These are phyloP conservation scores for Onygena corvina DNA, from an alignment of 2,329 filamentous ascomycete genomes.

Conservation along the genomic window DNA sequence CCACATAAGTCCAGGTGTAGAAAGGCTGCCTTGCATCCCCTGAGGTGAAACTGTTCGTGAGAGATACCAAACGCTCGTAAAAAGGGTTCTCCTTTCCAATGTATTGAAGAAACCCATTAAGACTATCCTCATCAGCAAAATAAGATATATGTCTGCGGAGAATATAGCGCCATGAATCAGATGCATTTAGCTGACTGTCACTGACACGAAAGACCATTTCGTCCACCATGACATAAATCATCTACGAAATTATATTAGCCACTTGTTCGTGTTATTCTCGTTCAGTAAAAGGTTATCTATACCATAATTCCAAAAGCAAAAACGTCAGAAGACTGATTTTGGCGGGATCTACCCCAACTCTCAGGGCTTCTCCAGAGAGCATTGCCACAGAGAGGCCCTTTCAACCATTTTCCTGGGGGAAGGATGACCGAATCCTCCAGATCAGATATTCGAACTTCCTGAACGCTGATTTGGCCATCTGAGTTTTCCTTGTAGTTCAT, in stretches of 20 bases:
- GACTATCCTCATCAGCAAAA: slow-evolving; percentile 34
- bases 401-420: slow-evolving; percentile 19
- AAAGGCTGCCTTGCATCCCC: slow-evolving; percentile 34
- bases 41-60: slow-evolving; percentile 30
- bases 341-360: slow-evolving; percentile 23
- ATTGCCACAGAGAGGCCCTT: slow-evolving; percentile 23
- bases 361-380: slow-evolving; percentile 28
- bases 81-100: slow-evolving; percentile 32
- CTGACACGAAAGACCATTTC: slow-evolving; percentile 22
- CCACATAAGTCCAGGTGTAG: slow-evolving; percentile 29
- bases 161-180: slow-evolving; percentile 20
- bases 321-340: slow-evolving; percentile 26
- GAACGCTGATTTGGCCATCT: slow-evolving; percentile 15
- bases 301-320: slow-evolving; percentile 28
- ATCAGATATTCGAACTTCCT: slow-evolving; percentile 23
- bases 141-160: slow-evolving; percentile 34
- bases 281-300: slow-evolving; percentile 6
- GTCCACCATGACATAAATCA: slow-evolving; percentile 24
- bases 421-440: slow-evolving; percentile 24
- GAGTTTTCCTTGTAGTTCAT: slow-evolving; percentile 23
- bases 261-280: not conserved
- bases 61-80: slow-evolving; percentile 28
- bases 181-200: slow-evolving; percentile 17
- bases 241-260: slow-evolving; percentile 14
- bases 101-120: slow-evolving; percentile 32